A percentile compares a stretch with the other conserved stretches of the same genome.
Evolutionary conservation across 2,329 filamentous ascomycete species (phyloP).

Genomic region (Penicillium sp.): DNA sequence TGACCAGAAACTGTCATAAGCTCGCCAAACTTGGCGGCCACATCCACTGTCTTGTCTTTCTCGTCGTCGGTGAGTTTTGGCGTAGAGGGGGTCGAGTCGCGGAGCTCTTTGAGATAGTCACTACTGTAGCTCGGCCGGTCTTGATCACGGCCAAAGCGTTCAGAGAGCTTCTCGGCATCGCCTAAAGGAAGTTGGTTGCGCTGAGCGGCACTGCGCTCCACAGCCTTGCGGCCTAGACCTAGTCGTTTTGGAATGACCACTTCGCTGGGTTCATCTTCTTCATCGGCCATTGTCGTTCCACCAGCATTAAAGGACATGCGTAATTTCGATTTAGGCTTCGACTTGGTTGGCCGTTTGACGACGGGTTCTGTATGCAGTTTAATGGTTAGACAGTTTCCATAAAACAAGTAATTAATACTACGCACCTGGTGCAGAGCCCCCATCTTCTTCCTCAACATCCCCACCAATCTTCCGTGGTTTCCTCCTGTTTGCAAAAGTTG

Average conservation of each 20-base stretch:
- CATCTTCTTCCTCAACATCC: conserved; percentile 63
- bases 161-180: conserved; percentile 55
- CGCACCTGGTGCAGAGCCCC: conserved; percentile 43
- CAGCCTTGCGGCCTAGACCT: conserved; percentile 62
- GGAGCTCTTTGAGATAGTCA: conserved; percentile 82
- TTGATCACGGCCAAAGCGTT: conserved; percentile 63
- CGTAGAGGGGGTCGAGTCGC: conserved; percentile 80
- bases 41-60: conserved; percentile 56
- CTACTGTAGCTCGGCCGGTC: conserved; percentile 80
- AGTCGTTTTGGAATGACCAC: conserved; percentile 61
- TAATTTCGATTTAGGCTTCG: conserved; percentile 71
- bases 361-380: conserved; percentile 38
- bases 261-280: conserved; percentile 54
- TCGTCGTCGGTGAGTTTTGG: conserved; percentile 54
- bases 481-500: conserved; percentile 56
- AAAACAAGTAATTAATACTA: conserved; percentile 6
- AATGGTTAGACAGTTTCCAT: neutral
- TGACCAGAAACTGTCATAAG: conserved; percentile 33
- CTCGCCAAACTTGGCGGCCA: conserved; percentile 52
- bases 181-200: conserved; percentile 51
- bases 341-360: conserved; percentile 57
- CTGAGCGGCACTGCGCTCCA: conserved; percentile 67
- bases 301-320: conserved; percentile 75
- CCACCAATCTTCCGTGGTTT: conserved; percentile 78
- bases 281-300: conserved; percentile 55